A percentile compares a stretch with the other conserved stretches of the same genome.
Conservation (phyloP, 2,329 filamentous ascomycete genomes). For the Cladosporium oxysporum region DNA sequence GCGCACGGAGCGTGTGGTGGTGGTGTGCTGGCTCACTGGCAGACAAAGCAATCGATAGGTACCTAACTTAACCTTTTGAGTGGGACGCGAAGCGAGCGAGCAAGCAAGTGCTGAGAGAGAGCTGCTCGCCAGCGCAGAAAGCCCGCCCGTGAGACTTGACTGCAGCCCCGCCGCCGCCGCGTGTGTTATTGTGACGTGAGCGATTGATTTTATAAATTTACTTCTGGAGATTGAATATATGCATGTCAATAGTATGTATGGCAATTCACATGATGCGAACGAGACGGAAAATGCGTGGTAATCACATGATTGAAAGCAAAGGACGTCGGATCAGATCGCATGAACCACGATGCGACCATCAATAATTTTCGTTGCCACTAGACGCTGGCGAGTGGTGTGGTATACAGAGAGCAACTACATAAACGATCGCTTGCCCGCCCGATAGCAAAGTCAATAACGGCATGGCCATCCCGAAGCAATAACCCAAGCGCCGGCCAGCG, state of each 20-base stretch:
- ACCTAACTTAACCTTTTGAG: background rate
- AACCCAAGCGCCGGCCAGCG: background rate
- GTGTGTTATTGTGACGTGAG: background rate
- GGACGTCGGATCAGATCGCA: background rate
- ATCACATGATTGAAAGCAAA: background rate
- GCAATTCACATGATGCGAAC: background rate
- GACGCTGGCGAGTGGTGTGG: constrained; percentile 1
- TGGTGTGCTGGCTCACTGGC: background rate
- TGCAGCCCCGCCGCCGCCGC: background rate
- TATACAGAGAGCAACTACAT: constrained; percentile 5
- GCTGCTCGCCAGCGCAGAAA: background rate
- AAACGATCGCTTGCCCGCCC: constrained; percentile 5
- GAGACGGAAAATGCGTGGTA: background rate
- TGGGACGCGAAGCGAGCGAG: background rate
- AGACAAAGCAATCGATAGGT: background rate
- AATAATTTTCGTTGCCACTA: constrained; percentile 4
- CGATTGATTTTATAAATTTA: too few species aligned
- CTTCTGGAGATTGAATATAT: background rate
- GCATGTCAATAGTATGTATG: background rate
- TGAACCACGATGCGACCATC: background rate
- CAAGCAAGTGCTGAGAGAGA: background rate
- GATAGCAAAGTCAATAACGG: background rate
- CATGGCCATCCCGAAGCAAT: background rate
- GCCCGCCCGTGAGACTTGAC: background rate
- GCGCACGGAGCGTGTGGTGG: constrained; percentile 1